These are phyloP conservation scores for Pachysandra terminalis DNA, from an alignment of 164 flowering plant species.

Conservation along the genomic window DNA sequence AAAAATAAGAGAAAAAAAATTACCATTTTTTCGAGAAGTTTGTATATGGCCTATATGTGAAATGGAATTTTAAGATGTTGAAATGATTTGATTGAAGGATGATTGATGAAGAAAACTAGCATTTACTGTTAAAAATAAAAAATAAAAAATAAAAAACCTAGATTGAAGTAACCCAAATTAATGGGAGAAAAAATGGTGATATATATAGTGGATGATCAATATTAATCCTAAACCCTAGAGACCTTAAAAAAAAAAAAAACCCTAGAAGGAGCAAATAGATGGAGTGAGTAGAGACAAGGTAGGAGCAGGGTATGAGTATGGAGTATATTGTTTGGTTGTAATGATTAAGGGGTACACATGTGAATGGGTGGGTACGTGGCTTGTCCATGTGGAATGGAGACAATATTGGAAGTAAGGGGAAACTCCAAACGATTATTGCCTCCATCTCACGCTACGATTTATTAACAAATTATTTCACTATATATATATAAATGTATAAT, in stretches of 20 bases:
- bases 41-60: slow-evolving; percentile 7
- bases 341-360: slow-evolving; percentile 85
- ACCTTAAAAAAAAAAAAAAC: background rate
- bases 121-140: no score
- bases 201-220: background rate
- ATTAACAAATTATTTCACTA: no score
- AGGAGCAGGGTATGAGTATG: slow-evolving; percentile 40
- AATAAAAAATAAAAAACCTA: no score
- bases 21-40: background rate
- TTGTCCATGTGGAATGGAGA: slow-evolving; percentile 64
- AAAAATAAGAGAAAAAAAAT: background rate
- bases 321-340: slow-evolving; percentile 69
- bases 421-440: no score
- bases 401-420: slow-evolving; percentile 33
- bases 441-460: no score
- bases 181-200: background rate
- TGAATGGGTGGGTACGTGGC: slow-evolving; percentile 78
- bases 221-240: background rate
- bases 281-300: slow-evolving; percentile 38
- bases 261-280: slow-evolving; percentile 5
- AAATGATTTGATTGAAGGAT: slow-evolving; percentile 12
- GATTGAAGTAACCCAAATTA: no score
- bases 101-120: no score
- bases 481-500: no score
- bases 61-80: background rate